Base-by-base conservation (phyloP, 495 filamentous ascomycete species). In the Parathielavia hyrcaniae region DNA sequence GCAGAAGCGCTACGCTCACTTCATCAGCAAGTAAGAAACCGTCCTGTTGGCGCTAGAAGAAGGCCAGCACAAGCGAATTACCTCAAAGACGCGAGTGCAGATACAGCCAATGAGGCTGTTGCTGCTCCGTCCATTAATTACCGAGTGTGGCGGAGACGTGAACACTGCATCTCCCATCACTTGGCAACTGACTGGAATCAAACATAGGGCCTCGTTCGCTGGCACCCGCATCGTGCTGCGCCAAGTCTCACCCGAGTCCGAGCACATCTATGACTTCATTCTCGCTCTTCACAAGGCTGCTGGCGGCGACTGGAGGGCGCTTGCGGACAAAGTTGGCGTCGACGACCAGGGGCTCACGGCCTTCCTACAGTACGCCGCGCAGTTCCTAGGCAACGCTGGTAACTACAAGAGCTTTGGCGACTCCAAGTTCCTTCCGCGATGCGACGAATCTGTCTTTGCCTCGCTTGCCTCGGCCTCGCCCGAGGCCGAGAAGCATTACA, bases 371-470 rank as follows among this genome's bases (percentile, higher is more conserved):
- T 98, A 97, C 72, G 78, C 90, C 2, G 84, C 86, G 3, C 87
- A 91, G 66, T 93, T 97, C 70, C 76, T 98, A 8, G 91, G 91
- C 26, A 97, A 97, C 67, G 74, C 79, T 48, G 93, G 93, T 46
- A 98, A 98, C 71, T 98, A 95, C 76, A 97, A 97, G 74, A 87
- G 87, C 32, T 96, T 97, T 63, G 93, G 93, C 36, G 93, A 98
- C 69, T 81, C 85, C 58, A 98, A 97, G 67, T 96, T 97, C 70
- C 83, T 98, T 53, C 93, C 93, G 10, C 80, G 91, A 43, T 80
- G 91, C 57, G 70, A 80, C 13, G 75, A 83, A 49, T 79, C 83
- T 17, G 79, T 80, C 34, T 79, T 98, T 55, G 79, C 83, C 36
- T 81, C 84, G 58, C 73, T 98, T n/a, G 85, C 88, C 20, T 79